Conservation (phyloP, 2,329 filamentous ascomycete species). For the Cladosporium cucumerinum region DNA sequence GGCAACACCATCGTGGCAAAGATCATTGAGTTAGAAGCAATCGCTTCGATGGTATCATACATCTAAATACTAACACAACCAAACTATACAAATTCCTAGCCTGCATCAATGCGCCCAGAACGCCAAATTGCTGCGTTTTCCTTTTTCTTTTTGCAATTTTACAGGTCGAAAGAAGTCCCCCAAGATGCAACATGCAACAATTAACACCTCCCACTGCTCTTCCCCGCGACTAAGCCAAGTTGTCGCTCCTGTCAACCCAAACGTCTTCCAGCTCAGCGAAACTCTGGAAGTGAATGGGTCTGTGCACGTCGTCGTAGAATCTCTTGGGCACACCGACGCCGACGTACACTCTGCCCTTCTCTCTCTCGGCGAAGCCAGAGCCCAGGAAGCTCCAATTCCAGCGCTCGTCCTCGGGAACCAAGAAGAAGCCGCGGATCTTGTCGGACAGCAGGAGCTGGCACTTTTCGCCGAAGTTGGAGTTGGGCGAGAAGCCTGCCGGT, state of each 20-base stretch:
- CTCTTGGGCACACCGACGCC: slow-evolving; percentile 84
- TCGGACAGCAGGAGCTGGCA: slow-evolving; percentile 90
- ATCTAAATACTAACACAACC: slow-evolving; percentile 4
- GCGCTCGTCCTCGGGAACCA: slow-evolving; percentile 81
- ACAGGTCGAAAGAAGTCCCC: neutral
- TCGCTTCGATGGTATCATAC: slow-evolving; percentile 14
- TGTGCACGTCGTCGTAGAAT: slow-evolving; percentile 90
- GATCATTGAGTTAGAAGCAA: neutral
- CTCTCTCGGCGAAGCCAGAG: slow-evolving; percentile 76
- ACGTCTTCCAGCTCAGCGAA: slow-evolving; percentile 97
- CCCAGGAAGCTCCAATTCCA: slow-evolving; percentile 99
- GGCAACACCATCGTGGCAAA: neutral
- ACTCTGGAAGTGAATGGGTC: slow-evolving; percentile 92
- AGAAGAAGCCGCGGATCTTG: slow-evolving; percentile 91
- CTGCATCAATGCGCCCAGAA: neutral
- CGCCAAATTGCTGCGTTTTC: slow-evolving; percentile 4
- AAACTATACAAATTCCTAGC: neutral
- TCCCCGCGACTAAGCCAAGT: slow-evolving; percentile 67
- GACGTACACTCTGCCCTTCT: slow-evolving; percentile 80
- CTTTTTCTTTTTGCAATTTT: neutral
- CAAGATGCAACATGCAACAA: neutral
- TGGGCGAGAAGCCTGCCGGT: slow-evolving; percentile 77
- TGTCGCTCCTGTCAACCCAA: slow-evolving; percentile 88
- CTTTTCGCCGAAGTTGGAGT: slow-evolving; percentile 86
- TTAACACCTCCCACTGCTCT: neutral